Base-by-base conservation (phyloP, 2,329 filamentous ascomycete species). In the Pseudonectria buxi region DNA sequence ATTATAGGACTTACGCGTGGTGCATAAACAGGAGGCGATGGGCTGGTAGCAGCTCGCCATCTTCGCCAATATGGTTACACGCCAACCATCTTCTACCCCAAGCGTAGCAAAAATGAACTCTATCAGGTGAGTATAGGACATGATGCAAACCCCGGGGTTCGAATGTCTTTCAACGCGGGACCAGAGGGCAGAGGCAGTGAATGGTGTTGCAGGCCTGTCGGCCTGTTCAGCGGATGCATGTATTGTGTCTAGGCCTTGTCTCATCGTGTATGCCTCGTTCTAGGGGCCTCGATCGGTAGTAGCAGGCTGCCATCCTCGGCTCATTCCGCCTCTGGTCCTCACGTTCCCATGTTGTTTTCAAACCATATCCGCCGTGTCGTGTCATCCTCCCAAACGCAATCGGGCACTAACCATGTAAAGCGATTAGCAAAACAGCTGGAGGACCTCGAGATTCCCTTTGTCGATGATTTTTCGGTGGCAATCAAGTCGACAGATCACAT, bases 41-140 rank as follows among this genome's bases (percentile, higher is more conserved):
- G 92, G 3, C 76, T 98, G 3, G 92, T 98, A 18, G 89, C 90
- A 31, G 92, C 92, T 35, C 81, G 92, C 16, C 92, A 98, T 62
- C 74, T 98, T 5, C 79, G 78, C 57, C 85, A 95, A 56, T 96
- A 94, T 58, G 90, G 92, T 43, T 98, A 96, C 63, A 75, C 76
- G 15, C 89, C 90, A 4, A 83, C 78, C 7, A 71, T 98, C 29
- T 96, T 92, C 67, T 96, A 94, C 55, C 92, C 92, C 1, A 96
- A 96, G 62, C 78, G 86, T 36, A 81, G 82, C 59, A 92, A 90
- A 57, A 90, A 88, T 47, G 88, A 95, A 32, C 71, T 96, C 4
- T 96, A 95, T 56, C 76, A 86, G 67, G 85, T 87, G 62, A 49
- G 62, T 50, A 7, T 32, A 24, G n/a, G n/a, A 16, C 32, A 29